Base-by-base conservation (phyloP, 257 asterid genomes). In the Galeopsis tetrahit region DNA sequence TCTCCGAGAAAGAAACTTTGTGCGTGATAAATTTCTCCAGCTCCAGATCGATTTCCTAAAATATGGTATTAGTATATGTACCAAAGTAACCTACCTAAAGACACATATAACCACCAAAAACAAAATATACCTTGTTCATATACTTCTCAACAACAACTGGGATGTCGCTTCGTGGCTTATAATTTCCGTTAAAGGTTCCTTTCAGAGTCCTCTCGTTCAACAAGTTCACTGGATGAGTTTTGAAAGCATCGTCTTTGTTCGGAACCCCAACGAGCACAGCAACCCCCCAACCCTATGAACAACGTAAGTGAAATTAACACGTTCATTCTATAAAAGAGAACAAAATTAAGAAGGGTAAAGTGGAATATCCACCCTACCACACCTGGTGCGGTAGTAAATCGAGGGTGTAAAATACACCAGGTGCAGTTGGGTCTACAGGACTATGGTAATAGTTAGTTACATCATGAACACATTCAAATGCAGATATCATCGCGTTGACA, bases 191-290 rank as follows among this genome's bases (percentile, higher is more conserved):
- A 70, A 90, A 93, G 46, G 97, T 90, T 2, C 98, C 98, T 64
- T 85, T 90, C 15, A 90, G 89, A 62, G 98, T 90, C 84, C 96
- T 88, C 84, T 87, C 98, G 15, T 86, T 87, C 81, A 92, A 42
- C 33, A 92, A 10, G 70, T 88, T 93, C 21, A 86, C 2, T 0
- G 98, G 97, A 69, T 87, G 82, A 5, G 98, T 93, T 51, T 88
- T 87, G 85, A 92, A 90, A 0, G 87, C 82, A 1, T 81, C 93
- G 36, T 88, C 96, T 67, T 85, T 88, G 80, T 81, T 82, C 0
- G 98, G 98, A 10, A 90, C 97, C 5, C 98, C 98, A 7, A 92
- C 98, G 3, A 92, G 96, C 43, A 92, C 98, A 3, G 93, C 95
- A 13, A 90, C 97, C 7, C 98, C 98, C 98, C 97, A 90, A 39